Percentiles rank a stretch among this genome's conserved stretches.
Conservation (phyloP, 495 filamentous ascomycete genomes). For the Apodospora peruviana region DNA sequence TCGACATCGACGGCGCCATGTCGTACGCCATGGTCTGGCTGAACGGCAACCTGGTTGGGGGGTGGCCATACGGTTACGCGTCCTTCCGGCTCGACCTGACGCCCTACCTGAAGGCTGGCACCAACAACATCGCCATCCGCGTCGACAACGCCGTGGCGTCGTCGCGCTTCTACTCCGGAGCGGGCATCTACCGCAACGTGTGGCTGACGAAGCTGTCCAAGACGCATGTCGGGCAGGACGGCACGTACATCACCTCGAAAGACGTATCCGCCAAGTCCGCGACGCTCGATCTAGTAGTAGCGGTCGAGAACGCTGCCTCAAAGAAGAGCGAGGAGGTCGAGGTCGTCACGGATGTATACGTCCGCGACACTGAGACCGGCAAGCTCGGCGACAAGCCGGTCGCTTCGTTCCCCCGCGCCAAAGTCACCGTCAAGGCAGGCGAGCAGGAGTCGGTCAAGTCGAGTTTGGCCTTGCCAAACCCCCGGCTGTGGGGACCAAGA, state of each 20-base stretch:
- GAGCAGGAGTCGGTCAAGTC: constrained; percentile 25
- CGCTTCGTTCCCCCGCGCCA: constrained; percentile 3
- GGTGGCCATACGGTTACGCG: constrained; percentile 47
- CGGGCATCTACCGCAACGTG: constrained; percentile 45
- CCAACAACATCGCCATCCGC: constrained; percentile 42
- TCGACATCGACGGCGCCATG: constrained; percentile 47
- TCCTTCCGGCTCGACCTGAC: constrained; percentile 48
- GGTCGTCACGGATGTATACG: constrained; percentile 24
- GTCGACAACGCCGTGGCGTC: constrained; percentile 39
- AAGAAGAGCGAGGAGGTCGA: constrained; percentile 16
- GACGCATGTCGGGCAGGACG: constrained; percentile 37
- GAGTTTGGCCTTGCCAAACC: constrained; percentile 29
- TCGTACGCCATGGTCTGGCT: constrained; percentile 45
- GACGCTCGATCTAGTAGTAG: constrained; percentile 29
- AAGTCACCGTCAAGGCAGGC: constrained; percentile 24
- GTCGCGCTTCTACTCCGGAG: constrained; percentile 44
- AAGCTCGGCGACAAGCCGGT: background rate
- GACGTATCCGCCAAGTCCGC: constrained; percentile 33
- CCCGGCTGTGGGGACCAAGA: constrained; percentile 43
- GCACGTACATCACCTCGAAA: constrained; percentile 39
- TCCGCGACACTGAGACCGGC: constrained; percentile 17
- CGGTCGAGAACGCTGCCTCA: constrained; percentile 33
- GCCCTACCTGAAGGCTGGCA: constrained; percentile 29
- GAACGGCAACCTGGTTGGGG: constrained; percentile 42
- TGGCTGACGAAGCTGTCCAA: constrained; percentile 41